Evolutionary conservation across 768 basidiomycete species (phyloP).

Genomic region (Strobilomyces echinocephalus): DNA sequence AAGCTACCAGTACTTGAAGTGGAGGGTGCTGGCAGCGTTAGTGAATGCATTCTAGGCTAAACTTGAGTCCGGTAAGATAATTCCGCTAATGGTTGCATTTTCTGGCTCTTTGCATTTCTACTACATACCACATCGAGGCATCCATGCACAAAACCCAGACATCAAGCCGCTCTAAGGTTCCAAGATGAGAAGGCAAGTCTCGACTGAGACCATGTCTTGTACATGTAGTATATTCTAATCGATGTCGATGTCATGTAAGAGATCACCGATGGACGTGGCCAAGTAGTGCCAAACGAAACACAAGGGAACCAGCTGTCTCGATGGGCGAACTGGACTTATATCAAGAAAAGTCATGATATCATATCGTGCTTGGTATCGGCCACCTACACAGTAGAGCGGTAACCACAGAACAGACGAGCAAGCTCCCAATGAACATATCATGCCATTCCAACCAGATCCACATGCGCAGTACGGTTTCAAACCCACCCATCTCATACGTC

Average conservation of each 20-base stretch:
- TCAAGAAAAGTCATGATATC: background rate
- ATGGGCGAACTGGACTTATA: background rate
- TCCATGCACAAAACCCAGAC: conserved; percentile 39
- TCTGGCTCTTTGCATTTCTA: background rate
- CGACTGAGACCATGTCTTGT: background rate
- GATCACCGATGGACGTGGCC: background rate
- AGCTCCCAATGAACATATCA: background rate
- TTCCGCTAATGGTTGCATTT: background rate
- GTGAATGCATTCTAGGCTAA: background rate
- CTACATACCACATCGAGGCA: background rate
- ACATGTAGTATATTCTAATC: background rate
- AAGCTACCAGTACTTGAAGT: background rate
- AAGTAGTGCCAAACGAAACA: background rate
- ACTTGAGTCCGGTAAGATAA: background rate
- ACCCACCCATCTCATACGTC: conserved; percentile 31
- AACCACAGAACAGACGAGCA: conserved; percentile 3
- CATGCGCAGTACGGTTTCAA: conserved; percentile 40
- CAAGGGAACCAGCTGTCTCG: background rate
- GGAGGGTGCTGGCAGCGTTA: too few species aligned
- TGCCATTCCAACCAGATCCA: conserved; percentile 40
- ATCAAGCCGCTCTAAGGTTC: conserved; percentile 52
- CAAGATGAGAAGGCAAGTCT: background rate
- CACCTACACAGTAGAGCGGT: background rate
- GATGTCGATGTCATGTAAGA: background rate
- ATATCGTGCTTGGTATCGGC: conserved; percentile 14